Percentiles rank a stretch among this genome's conserved stretches.
These are phyloP conservation scores for Ceratonia siliqua DNA, from an alignment of 306 rosid genomes.

Conservation along the genomic window DNA sequence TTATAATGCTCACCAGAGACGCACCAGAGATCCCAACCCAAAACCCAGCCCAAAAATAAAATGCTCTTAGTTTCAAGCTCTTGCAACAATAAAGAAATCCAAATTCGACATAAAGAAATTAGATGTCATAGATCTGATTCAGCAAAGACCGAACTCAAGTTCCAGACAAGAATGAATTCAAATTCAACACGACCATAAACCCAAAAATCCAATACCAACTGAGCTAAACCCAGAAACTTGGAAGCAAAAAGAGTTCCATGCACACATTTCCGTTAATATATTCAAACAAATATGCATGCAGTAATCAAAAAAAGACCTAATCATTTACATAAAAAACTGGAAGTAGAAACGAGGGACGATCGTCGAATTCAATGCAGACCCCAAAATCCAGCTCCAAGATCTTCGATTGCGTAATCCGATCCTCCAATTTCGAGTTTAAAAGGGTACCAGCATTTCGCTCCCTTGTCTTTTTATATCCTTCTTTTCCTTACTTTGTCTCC, in stretches of 20 bases:
- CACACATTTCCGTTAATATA: constrained; percentile 34
- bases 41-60: constrained; percentile 26
- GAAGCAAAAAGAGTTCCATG: background rate
- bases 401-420: constrained; percentile 58
- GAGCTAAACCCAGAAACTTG: constrained; percentile 40
- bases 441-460: constrained; percentile 61
- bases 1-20: constrained; percentile 37
- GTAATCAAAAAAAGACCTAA: constrained; percentile 33
- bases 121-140: constrained; percentile 69
- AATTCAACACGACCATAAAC: constrained; percentile 35
- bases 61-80: constrained; percentile 32
- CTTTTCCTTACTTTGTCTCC: constrained; percentile 30
- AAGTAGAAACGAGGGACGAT: constrained; percentile 55
- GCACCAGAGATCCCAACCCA: constrained; percentile 58
- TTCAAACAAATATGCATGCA: constrained; percentile 37
- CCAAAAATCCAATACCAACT: constrained; percentile 53
- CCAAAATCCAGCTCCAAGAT: constrained; percentile 53
- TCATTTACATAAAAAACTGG: constrained; percentile 9
- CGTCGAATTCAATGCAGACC: constrained; percentile 45
- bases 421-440: constrained; percentile 54
- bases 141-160: constrained; percentile 41
- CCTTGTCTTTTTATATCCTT: constrained; percentile 25
- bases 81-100: constrained; percentile 43
- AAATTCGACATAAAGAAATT: constrained; percentile 38
- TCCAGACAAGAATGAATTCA: constrained; percentile 30